Conservation (phyloP, 768 basidiomycete genomes). For the Russula ochroleuca region DNA sequence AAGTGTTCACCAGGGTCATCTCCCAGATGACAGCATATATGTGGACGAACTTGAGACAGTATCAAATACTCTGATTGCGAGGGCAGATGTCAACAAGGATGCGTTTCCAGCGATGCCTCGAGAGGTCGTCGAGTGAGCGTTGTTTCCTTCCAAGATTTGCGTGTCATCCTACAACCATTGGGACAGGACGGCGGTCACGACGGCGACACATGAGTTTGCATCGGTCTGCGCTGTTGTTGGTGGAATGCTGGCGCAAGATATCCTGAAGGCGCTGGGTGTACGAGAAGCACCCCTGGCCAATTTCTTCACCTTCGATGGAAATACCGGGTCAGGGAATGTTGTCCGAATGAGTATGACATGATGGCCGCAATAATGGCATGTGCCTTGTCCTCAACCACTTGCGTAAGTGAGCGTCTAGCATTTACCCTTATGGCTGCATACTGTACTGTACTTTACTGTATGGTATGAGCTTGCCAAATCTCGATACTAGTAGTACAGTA, state of each 20-base stretch:
- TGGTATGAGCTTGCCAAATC: not conserved
- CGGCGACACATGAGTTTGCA: conserved; percentile 82
- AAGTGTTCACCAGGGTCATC: conserved; percentile 46
- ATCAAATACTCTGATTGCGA: conserved; percentile 54
- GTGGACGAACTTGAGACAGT: conserved; percentile 58
- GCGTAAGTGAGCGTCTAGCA: not conserved
- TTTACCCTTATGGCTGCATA: not conserved
- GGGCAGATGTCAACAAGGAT: conserved; percentile 68
- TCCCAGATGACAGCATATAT: conserved; percentile 51
- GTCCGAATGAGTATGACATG: conserved; percentile 46
- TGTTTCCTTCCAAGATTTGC: not conserved
- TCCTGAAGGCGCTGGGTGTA: conserved; percentile 84
- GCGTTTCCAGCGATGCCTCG: conserved; percentile 53
- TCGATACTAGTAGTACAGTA: not conserved
- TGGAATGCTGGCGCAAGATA: conserved; percentile 91
- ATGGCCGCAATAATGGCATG: not conserved
- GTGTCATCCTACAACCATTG: not conserved
- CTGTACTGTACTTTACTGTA: too few species aligned
- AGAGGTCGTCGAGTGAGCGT: conserved; percentile 58
- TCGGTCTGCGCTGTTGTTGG: conserved; percentile 94
- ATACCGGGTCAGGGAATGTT: conserved; percentile 70
- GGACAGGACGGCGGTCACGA: conserved; percentile 58
- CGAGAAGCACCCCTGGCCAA: conserved; percentile 93
- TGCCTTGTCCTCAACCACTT: not conserved
- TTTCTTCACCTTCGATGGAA: conserved; percentile 85